Evolutionary conservation across 805 yeast genomes (phyloP).

Genomic region (Lipomyces japonicus): DNA sequence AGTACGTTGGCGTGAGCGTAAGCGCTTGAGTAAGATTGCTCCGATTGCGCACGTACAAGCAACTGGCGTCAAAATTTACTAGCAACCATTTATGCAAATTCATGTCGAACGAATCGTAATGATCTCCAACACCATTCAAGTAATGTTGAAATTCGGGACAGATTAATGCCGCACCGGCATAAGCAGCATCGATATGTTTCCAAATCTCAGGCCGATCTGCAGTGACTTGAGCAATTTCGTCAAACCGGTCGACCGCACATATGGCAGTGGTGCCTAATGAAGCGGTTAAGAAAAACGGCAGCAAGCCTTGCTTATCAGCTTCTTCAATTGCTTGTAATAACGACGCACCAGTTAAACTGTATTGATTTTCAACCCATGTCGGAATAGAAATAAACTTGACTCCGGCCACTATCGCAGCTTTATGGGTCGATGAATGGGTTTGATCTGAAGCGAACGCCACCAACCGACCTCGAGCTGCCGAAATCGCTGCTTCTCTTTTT

Average conservation of each 20-base stretch:
- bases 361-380: conserved; percentile 25
- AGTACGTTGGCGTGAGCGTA: conserved; percentile 28
- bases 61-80: conserved; percentile 30
- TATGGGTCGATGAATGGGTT: conserved; percentile 31
- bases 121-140: conserved; percentile 21
- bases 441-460: conserved; percentile 30
- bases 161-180: conserved; percentile 30
- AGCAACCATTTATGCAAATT: conserved; percentile 33
- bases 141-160: conserved; percentile 26
- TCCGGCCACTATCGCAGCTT: conserved; percentile 31
- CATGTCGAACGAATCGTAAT: conserved; percentile 30
- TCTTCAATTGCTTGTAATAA: conserved; percentile 18
- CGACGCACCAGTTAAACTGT: conserved; percentile 19
- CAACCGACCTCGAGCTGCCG: conserved; percentile 27
- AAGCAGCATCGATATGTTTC: conserved; percentile 32
- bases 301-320: conserved; percentile 19
- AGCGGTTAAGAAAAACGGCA: conserved; percentile 30
- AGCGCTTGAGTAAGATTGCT: conserved; percentile 27
- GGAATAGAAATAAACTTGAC: conserved; percentile 23
- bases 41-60: conserved; percentile 28
- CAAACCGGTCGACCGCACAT: conserved; percentile 29
- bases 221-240: conserved; percentile 20
- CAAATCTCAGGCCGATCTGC: conserved; percentile 19
- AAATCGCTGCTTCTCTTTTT: conserved; percentile 23
- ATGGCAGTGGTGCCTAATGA: conserved; percentile 31